A percentile compares a stretch with the other conserved stretches of the same genome.
Conservation (phyloP, 306 rosid species). For the Malus fusca region DNA sequence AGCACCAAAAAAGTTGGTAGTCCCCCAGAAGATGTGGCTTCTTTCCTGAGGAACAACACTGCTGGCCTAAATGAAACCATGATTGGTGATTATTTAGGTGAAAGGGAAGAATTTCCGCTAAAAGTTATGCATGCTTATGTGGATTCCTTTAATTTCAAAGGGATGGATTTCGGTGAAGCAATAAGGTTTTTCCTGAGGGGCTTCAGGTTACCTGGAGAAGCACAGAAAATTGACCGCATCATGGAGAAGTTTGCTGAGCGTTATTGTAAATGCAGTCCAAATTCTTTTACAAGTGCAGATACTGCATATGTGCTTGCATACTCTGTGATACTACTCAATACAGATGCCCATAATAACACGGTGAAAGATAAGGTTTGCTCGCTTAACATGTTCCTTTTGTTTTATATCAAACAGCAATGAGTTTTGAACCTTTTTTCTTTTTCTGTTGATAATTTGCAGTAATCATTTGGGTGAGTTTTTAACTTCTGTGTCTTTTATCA, state of each 20-base stretch:
- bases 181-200: constrained; percentile 92
- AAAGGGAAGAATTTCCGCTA: constrained; percentile 85
- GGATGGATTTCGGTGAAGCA: constrained; percentile 89
- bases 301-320: constrained; percentile 98
- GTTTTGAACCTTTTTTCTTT: neutral
- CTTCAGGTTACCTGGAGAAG: constrained; percentile 98
- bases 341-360: constrained; percentile 95
- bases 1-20: constrained; percentile 70
- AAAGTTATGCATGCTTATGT: constrained; percentile 99
- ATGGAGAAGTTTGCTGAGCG: constrained; percentile 99
- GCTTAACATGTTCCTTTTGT: constrained; percentile 16
- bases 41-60: constrained; percentile 78
- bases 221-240: constrained; percentile 97
- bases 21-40: constrained; percentile 85
- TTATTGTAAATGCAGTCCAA: constrained; percentile 91
- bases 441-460: neutral
- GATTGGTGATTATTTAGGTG: constrained; percentile 97
- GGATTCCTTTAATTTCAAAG: constrained; percentile 87
- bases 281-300: constrained; percentile 94
- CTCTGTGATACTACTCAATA: constrained; percentile 98
- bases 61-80: constrained; percentile 68
- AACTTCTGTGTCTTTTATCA: neutral
- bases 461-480: neutral
- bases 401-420: neutral
- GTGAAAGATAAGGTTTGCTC: constrained; percentile 90